These are phyloP conservation scores for Zymoseptoria crescenta DNA, from an alignment of 2,329 filamentous ascomycete genomes.

Conservation along the genomic window DNA sequence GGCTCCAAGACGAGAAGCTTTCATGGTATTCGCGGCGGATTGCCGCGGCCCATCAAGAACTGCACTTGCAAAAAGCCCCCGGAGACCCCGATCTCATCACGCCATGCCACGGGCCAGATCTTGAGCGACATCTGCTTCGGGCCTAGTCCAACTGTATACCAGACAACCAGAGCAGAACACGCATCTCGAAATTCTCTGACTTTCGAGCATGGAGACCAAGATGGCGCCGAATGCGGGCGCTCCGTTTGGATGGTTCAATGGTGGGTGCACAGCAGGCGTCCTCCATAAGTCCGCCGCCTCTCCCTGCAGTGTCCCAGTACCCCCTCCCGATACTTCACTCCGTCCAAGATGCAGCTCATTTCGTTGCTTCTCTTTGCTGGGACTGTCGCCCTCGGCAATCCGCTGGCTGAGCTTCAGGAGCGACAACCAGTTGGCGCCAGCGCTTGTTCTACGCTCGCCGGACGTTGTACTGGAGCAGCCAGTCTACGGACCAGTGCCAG, in stretches of 20 bases:
- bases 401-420: too few relatives aligned
- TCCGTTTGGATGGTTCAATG: too few relatives aligned
- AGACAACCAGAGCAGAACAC: background rate
- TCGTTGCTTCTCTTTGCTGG: too few relatives aligned
- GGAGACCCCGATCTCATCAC: background rate
- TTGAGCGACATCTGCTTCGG: background rate
- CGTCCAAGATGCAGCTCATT: too few relatives aligned
- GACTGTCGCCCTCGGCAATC: too few relatives aligned
- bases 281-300: background rate
- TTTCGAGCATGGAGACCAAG: background rate
- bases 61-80: background rate
- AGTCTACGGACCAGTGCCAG: too few relatives aligned
- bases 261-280: background rate
- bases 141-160: background rate
- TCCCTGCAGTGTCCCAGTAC: background rate
- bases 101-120: background rate
- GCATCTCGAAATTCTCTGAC: background rate
- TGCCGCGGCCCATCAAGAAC: background rate
- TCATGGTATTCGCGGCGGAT: background rate
- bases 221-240: too few relatives aligned
- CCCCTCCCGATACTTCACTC: background rate
- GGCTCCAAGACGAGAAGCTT: background rate
- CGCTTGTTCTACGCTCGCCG: too few relatives aligned
- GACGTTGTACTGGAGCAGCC: too few relatives aligned
- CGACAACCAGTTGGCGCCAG: too few relatives aligned